Evolutionary conservation across 768 basidiomycete species (phyloP), one percentile per base, ranked within the genome.

Genomic region (Suillus weaverae): DNA sequence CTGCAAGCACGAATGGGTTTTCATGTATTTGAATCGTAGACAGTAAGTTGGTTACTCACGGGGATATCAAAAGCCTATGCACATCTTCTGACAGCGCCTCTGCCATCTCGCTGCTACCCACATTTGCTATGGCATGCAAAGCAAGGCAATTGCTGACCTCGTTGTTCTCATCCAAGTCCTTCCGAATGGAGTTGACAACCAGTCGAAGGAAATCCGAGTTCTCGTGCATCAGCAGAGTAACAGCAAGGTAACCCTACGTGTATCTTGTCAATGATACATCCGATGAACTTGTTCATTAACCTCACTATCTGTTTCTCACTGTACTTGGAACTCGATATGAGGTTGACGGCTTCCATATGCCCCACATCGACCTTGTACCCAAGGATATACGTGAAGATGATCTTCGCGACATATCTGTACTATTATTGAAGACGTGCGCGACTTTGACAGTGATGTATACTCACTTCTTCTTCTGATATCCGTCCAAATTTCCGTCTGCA

Each of bases 301-400:
- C 93, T 69, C 74, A 97, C 97, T 67, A 99, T 99, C 77, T 99
- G 97, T 79, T 99, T 99, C 81, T 99, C 97, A 72, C 91, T 95
- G 74, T 99, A 99, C 72, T 98, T 99, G 38, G 86, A 78, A 72
- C 93, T 95, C 33, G 96, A 92, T 69, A 99, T 98, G 68, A 99
- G 85, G 76, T 99, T 99, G 69, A 99, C 95, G 32, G 97, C 97
- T 73, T 99, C 96, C 96, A 99, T 97, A 77, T 99, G 97, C 18
- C 97, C 97, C 26, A 99, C 87, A 74, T 99, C 97, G 70, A 99
- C 95, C 78, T 97, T 97, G 82, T 99, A 99, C 50, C 97, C 97
- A 65, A 99, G 82, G 71, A 99, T 99, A 73, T 98, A 99, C 7
- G 97, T 98, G 82, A 99, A 99, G 66, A 99, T 91, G 71, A 99